Percentiles rank a stretch among this genome's conserved stretches.
These are phyloP conservation scores for Coriaria nepalensis DNA, from an alignment of 306 rosid species.

Conservation along the genomic window DNA sequence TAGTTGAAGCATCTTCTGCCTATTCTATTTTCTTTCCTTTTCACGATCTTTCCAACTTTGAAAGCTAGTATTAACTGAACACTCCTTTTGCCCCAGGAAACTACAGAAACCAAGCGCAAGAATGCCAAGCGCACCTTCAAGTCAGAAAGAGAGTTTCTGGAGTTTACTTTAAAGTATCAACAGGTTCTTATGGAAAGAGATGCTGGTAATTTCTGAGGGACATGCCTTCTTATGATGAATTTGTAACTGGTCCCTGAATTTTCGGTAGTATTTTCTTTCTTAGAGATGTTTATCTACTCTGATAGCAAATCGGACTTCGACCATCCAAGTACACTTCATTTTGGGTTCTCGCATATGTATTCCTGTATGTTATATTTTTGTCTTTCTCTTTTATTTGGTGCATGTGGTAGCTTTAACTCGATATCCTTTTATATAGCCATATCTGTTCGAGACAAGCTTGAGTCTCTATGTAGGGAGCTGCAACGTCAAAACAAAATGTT, in stretches of 20 bases:
- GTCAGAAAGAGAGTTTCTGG: constrained; percentile 84
- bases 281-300: too few relatives aligned
- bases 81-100: constrained; percentile 39
- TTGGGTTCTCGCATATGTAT: too few relatives aligned
- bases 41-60: not conserved
- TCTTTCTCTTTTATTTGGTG: too few relatives aligned
- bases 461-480: constrained; percentile 88
- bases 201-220: constrained; percentile 41
- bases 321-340: too few relatives aligned
- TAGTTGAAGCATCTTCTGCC: not conserved
- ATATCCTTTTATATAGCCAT: constrained; percentile 32
- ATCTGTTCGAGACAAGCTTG: constrained; percentile 83
- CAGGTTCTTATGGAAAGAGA: constrained; percentile 87
- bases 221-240: constrained; percentile 1
- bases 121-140: constrained; percentile 60
- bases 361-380: too few relatives aligned
- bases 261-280: too few relatives aligned
- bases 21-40: too few relatives aligned
- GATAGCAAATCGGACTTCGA: too few relatives aligned
- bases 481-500: constrained; percentile 90
- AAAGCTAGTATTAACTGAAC: not conserved
- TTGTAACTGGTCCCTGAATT: too few relatives aligned
- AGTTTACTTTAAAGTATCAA: constrained; percentile 78
- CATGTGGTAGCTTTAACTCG: too few relatives aligned
- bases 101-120: constrained; percentile 60